phyloP scores from a whole-genome alignment of 192 early-diverging fungal species.

The Polychytrium aggregatum region DNA sequence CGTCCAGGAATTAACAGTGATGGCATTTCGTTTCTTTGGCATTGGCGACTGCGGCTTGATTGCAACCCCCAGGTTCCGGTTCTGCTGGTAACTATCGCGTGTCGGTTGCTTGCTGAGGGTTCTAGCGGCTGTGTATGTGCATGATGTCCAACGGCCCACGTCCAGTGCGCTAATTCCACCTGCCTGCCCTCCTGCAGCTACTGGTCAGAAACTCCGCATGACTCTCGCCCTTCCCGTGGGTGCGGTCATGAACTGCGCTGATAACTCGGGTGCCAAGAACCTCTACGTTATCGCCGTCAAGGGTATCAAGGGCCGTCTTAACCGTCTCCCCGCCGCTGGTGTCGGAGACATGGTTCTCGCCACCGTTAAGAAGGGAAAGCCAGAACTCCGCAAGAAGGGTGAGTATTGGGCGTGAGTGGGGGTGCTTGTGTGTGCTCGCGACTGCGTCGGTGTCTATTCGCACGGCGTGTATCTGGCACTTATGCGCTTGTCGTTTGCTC shows the following conservation, averaged over 20 bases:
- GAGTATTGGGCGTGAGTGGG: conserved; percentile 5
- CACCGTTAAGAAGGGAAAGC: conserved; percentile 99
- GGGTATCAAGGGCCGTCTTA: conserved; percentile 90
- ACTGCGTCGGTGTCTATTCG: no score
- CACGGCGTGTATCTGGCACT: no score
- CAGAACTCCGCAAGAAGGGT: conserved; percentile 99
- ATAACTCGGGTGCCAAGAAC: conserved; percentile 99
- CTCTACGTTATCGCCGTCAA: conserved; percentile 97
- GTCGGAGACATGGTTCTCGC: conserved; percentile 99
- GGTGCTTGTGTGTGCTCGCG: not conserved
- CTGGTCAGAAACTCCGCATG: conserved; percentile 98
- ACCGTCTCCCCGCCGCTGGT: conserved; percentile 95
- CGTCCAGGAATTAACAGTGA: no score
- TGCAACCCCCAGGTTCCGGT: no score
- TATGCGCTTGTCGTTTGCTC: conserved; percentile 4
- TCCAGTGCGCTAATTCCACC: no score
- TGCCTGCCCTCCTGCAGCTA: conserved; percentile 21
- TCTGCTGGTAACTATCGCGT: no score
- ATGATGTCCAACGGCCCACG: no score
- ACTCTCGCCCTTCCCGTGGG: conserved; percentile 91
- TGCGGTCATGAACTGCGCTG: conserved; percentile 99
- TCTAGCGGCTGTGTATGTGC: no score
- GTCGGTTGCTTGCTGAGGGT: no score
- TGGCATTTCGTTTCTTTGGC: no score
- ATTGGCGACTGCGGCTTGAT: no score